Base-by-base conservation (phyloP, 1,284 basidiomycete genomes). In the Quambalaria eucalypti region DNA sequence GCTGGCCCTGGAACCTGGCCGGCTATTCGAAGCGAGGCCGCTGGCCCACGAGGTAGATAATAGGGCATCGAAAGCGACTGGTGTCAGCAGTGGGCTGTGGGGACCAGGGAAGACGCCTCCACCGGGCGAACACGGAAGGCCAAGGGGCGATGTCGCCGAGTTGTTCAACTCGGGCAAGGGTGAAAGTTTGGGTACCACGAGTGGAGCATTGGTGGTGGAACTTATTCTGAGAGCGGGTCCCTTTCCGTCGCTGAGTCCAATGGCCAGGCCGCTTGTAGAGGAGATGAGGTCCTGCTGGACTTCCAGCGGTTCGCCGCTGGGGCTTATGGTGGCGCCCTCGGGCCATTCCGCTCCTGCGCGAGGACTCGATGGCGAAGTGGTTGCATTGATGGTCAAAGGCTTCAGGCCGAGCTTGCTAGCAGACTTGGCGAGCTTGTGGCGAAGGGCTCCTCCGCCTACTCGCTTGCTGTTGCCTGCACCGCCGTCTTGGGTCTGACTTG, bases 341-440 rank as follows among this genome's bases (percentile, higher is more conserved):
- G n/a, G n/a, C n/a, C n/a, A n/a, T n/a, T n/a, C n/a, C n/a, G n/a
- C n/a, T n/a, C n/a, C n/a, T n/a, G n/a, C n/a, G n/a, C n/a, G n/a
- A n/a, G n/a, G n/a, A n/a, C n/a, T n/a, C n/a, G n/a, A n/a, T n/a
- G n/a, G n/a, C n/a, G n/a, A n/a, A n/a, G n/a, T n/a, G n/a, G n/a
- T n/a, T n/a, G n/a, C n/a, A n/a, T n/a, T n/a, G 44, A 50, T 59
- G 33, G 65, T 56, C 54, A 59, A 42, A 16, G 56, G 56, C 42
- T 65, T 64, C 48, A 68, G 48, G 12, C 67, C 67, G 7, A 69
- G 55, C 26, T 65, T 57, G 14, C 64, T 60, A 5, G 67, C 66
- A 25, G 63, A 60, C 33, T 61, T 68, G 39, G 57, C 65, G 40
- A 69, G 61, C 59, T 66, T 68, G 36, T 57, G 60, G n/a, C 67